Evolutionary conservation across 2,329 filamentous ascomycete species (phyloP).

Genomic region (Sporothrix phasma): DNA sequence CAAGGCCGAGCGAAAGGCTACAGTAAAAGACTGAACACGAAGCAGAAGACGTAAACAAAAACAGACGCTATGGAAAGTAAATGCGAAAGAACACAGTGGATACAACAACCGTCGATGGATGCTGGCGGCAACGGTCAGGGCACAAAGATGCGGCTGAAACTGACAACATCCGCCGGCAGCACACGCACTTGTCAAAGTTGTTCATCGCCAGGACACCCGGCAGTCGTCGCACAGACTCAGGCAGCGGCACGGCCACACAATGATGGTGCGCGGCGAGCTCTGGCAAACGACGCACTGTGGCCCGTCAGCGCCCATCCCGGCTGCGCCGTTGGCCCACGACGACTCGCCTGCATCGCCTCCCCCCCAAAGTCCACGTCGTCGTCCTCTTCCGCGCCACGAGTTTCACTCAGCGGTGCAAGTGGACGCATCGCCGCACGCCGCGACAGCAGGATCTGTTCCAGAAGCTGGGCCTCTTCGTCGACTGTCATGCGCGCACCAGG

Average conservation of each 20-base stretch:
- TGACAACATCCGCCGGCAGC: slow-evolving; percentile 81
- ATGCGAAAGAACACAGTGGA: neutral
- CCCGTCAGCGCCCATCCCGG: slow-evolving; percentile 58
- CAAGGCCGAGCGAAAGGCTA: neutral
- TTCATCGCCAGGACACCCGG: slow-evolving; percentile 90
- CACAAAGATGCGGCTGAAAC: slow-evolving; percentile 86
- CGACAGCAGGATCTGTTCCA: slow-evolving; percentile 51
- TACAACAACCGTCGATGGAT: neutral
- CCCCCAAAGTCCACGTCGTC: neutral
- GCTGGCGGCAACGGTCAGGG: slow-evolving; percentile 38
- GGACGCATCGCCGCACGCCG: slow-evolving; percentile 28
- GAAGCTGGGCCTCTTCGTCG: slow-evolving; percentile 50
- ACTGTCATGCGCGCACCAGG: slow-evolving; percentile 35
- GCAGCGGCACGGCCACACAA: slow-evolving; percentile 95
- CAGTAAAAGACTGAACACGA: neutral
- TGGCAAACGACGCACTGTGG: slow-evolving; percentile 94
- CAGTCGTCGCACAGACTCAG: slow-evolving; percentile 93
- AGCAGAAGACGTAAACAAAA: neutral
- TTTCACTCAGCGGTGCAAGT: neutral
- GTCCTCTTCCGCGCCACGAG: neutral
- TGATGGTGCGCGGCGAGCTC: slow-evolving; percentile 70
- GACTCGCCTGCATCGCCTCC: neutral
- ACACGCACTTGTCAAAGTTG: slow-evolving; percentile 94
- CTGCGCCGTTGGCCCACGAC: slow-evolving; percentile 61
- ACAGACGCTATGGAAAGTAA: neutral